phyloP scores from a whole-genome alignment of 2,329 filamentous ascomycete genomes.

The Paecilomyces variotii region DNA sequence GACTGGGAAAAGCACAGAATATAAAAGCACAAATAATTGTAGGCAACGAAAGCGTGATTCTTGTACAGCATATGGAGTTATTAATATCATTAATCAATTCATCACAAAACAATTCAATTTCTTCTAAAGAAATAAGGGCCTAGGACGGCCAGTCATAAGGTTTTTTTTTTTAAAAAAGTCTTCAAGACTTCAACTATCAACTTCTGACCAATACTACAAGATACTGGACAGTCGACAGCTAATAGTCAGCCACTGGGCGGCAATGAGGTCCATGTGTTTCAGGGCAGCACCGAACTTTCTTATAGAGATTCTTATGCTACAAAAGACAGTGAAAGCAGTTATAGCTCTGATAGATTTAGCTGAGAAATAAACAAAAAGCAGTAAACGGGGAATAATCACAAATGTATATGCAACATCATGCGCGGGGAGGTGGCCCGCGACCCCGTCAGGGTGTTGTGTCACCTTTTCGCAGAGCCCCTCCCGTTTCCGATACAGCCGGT shows the following conservation, averaged over 20 bases:
- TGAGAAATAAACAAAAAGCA: background rate
- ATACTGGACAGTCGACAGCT: background rate
- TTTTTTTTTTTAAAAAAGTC: background rate
- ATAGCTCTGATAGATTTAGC: background rate
- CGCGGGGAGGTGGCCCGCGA: background rate
- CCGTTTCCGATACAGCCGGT: background rate
- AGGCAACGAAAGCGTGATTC: background rate
- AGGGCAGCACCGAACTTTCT: background rate
- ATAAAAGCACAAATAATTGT: background rate
- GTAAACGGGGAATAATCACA: background rate
- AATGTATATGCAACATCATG: background rate
- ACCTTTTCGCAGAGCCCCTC: background rate
- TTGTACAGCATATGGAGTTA: background rate
- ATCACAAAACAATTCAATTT: background rate
- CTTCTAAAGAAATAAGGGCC: background rate
- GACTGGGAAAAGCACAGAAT: background rate
- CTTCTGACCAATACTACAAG: no score
- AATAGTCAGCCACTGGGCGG: background rate
- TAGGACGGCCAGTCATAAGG: background rate
- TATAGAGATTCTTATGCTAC: background rate
- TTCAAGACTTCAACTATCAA: no score
- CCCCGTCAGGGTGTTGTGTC: background rate
- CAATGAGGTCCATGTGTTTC: background rate
- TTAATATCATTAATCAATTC: background rate
- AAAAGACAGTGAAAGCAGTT: background rate